Evolutionary conservation across 352 stramenopile genomes (phyloP), one percentile per base, ranked within the genome.

Genomic region (Phytopythium oedochilum): DNA sequence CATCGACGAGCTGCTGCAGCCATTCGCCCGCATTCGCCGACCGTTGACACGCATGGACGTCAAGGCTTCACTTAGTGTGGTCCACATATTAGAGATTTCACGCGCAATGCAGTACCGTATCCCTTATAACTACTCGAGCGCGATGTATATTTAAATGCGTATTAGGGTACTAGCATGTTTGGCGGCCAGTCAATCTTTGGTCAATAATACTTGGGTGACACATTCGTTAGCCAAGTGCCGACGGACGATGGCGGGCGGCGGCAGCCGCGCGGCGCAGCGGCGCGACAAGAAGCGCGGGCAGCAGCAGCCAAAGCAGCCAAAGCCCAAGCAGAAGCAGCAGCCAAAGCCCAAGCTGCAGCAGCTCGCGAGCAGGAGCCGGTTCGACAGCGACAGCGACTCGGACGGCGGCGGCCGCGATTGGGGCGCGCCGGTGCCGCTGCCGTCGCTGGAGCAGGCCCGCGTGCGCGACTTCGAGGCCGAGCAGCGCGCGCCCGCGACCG

Each of bases 381-480:
- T 59, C 25, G 53, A 58, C 14, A 75, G 57, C 36, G 68, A 77
- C 53, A 73, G 71, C 59, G 69, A 76, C 68, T 73, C 58, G 39
- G 79, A 86, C 60, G 72, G 59, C 22, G 66, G 70, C 52, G 66
- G 60, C 42, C 50, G 47, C 15, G 76, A 71, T 39, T 57, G 48
- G 32, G 60, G 47, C 4, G 61, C 47, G 4, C 57, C 65, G 12
- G 76, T 92, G 43, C 82, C 82, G 53, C 53, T 92, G 32, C 59
- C 75, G 64, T 92, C 83, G 28, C 69, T 92, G 36, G 83, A 92
- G 53, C 59, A 78, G 32, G 75, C 64, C 54, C 63, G 49, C 0
- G 79, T 92, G 45, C 73, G 74, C 40, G 83, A 92, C 55, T 89
- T 92, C 53, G 55, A 78, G 28, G 47, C 73, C 39, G 71, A 83